These are phyloP conservation scores for Punica granatum DNA, from an alignment of 345 rosid genomes.

Conservation along the genomic window DNA sequence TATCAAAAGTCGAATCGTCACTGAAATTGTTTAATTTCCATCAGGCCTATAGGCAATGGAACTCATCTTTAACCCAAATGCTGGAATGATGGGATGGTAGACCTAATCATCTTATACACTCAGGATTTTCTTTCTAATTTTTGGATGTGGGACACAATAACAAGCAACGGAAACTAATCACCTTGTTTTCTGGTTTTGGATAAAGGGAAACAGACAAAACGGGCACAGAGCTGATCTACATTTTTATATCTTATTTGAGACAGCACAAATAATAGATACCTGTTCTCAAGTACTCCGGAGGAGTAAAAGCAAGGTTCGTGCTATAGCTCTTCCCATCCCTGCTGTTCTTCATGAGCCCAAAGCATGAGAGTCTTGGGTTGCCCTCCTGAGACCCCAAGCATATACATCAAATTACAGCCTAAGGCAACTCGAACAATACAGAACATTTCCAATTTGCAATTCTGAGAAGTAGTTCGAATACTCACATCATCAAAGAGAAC, in stretches of 20 bases:
- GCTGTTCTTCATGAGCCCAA: constrained; percentile 52
- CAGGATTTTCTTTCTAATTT: no score
- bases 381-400: constrained; percentile 20
- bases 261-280: constrained; percentile 15
- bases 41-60: no score
- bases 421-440: background rate
- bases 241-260: background rate
- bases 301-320: constrained; percentile 47
- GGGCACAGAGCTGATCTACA: background rate
- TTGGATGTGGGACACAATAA: no score
- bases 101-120: no score
- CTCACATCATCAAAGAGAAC: constrained; percentile 25
- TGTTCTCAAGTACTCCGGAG: constrained; percentile 44
- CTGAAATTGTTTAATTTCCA: no score
- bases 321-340: constrained; percentile 54
- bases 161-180: no score
- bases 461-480: background rate
- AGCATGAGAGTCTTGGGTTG: constrained; percentile 44
- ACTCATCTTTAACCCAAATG: no score
- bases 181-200: no score
- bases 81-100: no score
- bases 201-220: background rate
- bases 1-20: background rate
- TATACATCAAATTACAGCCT: background rate
- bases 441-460: background rate